Evolutionary conservation across 805 yeast genomes (phyloP).

Genomic region (Zygoascus biomembranicola): DNA sequence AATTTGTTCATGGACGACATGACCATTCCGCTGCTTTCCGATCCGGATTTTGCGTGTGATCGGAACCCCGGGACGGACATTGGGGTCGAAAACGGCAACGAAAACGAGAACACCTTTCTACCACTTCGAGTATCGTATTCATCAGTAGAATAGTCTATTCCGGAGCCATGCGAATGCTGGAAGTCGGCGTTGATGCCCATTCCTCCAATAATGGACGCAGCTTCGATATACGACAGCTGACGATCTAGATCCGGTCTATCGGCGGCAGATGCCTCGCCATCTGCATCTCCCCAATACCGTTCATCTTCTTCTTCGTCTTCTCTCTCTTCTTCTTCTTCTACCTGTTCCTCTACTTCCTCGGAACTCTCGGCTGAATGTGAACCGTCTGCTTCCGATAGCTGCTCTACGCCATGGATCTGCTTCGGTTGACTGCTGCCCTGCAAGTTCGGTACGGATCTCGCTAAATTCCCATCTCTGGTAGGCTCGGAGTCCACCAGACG

Average conservation of each 20-base stretch:
- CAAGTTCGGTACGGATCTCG: background rate
- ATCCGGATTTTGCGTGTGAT: background rate
- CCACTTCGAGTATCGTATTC: background rate
- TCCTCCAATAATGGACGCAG: background rate
- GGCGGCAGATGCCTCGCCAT: background rate
- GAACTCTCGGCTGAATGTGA: background rate
- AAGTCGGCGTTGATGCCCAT: background rate
- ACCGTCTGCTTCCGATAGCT: background rate
- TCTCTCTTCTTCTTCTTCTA: background rate
- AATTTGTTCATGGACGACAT: conserved; percentile 11
- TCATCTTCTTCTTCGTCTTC: background rate
- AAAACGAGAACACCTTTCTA: background rate
- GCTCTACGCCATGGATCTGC: no score
- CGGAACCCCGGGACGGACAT: background rate
- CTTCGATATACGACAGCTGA: background rate
- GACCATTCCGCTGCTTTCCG: background rate
- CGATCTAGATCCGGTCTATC: background rate
- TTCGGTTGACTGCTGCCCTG: no score
- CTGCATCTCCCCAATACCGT: background rate
- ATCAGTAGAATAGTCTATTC: background rate
- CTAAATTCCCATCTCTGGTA: background rate
- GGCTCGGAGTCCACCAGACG: background rate
- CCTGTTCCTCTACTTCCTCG: background rate
- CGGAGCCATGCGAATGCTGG: background rate
- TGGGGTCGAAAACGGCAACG: background rate